Evolutionary conservation across 2,329 filamentous ascomycete genomes (phyloP), one percentile per base, ranked within the genome.

Genomic region (Rhinocladiella similis): DNA sequence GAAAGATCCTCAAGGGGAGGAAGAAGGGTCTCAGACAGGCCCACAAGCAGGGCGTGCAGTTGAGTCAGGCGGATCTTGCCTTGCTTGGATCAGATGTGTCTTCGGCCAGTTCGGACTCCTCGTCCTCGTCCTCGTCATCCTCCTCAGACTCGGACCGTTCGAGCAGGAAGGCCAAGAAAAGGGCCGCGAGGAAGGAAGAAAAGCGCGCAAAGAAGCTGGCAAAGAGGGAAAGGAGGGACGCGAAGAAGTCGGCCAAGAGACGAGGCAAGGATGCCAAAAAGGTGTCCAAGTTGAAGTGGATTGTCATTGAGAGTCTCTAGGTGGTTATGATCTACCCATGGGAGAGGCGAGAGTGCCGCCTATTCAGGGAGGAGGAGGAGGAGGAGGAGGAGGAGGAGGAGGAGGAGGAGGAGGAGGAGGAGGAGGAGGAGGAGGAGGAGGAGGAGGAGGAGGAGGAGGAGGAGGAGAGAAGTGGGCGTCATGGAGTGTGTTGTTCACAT

Each of bases 221-320:
- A n/a, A 46, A 25, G 14, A 33, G 33, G 20, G 25, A 45, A 19
- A 47, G 19, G 29, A 53, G 25, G 25, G 46, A 14, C 9, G 38
- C 20, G 13, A 10, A 27, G 48, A 50, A 41, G 13, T 12, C 13
- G 13, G 36, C 13, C n/a, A 42, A 42, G 48, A 16, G 7, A 10
- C 9, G 14, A 5, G 10, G 16, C 12, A 36, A 49, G 25, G 35
- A 49, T n/a, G n/a, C 19, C 12, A 49, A 49, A 25, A 7, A 20
- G 27, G 47, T 18, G 13, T 35, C 18, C 14, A 53, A 53, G 12
- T 33, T 53, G 50, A 45, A 38, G 10, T 53, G 41, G 50, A 53
- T 53, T 22, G 50, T 53, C 7, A 41, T 53, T 19, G 20, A 53
- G 39, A 53, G 36, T 35, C 19, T 53, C 22, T 25, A 25, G 22